phyloP scores from a whole-genome alignment of 108 stramenopile species.

The Fragilaria crotonensis region DNA sequence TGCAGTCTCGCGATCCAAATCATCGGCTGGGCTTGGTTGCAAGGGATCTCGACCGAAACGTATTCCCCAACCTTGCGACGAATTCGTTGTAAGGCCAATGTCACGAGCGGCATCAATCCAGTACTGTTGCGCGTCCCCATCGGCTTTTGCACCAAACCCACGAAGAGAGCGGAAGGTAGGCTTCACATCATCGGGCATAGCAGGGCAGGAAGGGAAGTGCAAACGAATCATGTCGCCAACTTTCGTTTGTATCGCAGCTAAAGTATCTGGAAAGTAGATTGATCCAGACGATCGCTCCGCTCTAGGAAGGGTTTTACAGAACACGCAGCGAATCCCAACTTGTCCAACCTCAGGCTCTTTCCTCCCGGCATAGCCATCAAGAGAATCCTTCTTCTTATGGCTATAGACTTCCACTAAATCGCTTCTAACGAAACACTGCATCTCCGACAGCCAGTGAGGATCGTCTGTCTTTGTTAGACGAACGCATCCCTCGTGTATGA shows the following conservation, averaged over 20 bases:
- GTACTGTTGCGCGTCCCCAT: constrained; percentile 55
- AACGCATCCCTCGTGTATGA: constrained; percentile 45
- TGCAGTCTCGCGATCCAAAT: constrained; percentile 41
- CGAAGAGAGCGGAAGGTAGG: constrained; percentile 56
- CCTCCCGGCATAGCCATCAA: constrained; percentile 39
- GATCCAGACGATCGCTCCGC: constrained; percentile 40
- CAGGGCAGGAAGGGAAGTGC: constrained; percentile 57
- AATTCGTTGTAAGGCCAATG: constrained; percentile 51
- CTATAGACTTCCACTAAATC: constrained; percentile 74
- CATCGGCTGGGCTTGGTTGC: constrained; percentile 68
- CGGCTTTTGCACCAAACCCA: constrained; percentile 56
- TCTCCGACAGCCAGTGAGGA: constrained; percentile 70
- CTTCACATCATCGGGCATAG: constrained; percentile 56
- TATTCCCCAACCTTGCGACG: constrained; percentile 49
- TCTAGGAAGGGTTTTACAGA: constrained; percentile 47
- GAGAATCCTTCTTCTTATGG: constrained; percentile 39
- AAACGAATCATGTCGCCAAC: constrained; percentile 72
- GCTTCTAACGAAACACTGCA: constrained; percentile 67
- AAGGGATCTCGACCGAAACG: constrained; percentile 58
- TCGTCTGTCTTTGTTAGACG: constrained; percentile 72
- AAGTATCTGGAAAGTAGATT: constrained; percentile 52
- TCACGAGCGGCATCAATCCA: constrained; percentile 74
- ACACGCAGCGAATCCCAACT: constrained; percentile 72
- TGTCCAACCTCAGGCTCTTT: constrained; percentile 56
- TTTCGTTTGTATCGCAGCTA: constrained; percentile 49